Evolutionary conservation across 75 land plant genomes (phyloP), one percentile per base, ranked within the genome.

Genomic region (Sequoia sempervirens): DNA sequence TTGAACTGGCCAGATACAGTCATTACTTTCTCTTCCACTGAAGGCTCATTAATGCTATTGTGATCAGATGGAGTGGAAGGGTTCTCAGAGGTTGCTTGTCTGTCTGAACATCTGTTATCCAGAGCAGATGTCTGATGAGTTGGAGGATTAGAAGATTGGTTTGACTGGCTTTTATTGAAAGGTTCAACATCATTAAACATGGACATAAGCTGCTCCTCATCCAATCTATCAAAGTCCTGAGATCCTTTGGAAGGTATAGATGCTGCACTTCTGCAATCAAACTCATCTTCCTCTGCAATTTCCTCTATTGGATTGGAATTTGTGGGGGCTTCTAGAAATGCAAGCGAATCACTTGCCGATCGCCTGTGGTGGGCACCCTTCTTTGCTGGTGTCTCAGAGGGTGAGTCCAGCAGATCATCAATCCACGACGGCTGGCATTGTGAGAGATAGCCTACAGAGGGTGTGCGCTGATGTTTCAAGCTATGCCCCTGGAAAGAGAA

Each of bases 151-250:
- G 38, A 37, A 78, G 80, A 45, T 46, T 43, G 85, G 69, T 87
- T 73, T 40, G 79, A 46, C 41, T 78, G 76, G 82, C 75, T 82
- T 80, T 58, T 61, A 2, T 50, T 88, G 78, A 88, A 89, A 20
- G 88, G 84, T 14, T 52, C 90, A 45, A 92, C 90, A 81, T 95
- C 93, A 75, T 92, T 84, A 89, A 95, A 95, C 95, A 92, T 91
- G n/a, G 94, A 88, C 88, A 93, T 86, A 12, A 95, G 92, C 89
- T 93, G 97, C 38, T 95, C 93, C 50, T 95, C 94, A 75, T 96
- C 93, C 52, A 95, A 68, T 72, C 97, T 82, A 80, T 93, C 93
- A 46, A 94, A 92, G 43, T 54, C 40, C 34, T 86, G 69, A 61
- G 47, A 79, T 50, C 70, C 50, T 23, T 43, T 58, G 70, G 87